phyloP scores from a whole-genome alignment of 192 early-diverging fungal genomes.

The Oehlia diaphana region DNA sequence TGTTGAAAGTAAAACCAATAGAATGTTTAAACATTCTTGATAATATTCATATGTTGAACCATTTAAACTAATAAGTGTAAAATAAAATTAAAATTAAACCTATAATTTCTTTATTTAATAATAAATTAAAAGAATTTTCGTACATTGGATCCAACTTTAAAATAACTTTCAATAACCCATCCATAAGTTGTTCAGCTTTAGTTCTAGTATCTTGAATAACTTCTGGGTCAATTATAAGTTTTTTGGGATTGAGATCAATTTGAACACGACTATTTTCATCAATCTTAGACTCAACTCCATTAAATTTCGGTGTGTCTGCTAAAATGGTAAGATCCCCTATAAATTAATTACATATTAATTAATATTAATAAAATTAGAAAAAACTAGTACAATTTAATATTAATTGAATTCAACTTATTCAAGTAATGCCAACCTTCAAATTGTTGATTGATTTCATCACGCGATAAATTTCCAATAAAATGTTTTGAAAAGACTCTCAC shows the following conservation, averaged over 20 bases:
- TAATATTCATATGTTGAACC: conserved; percentile 67
- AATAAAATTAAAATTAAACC: background rate
- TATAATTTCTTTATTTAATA: background rate
- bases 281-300: conserved; percentile 31
- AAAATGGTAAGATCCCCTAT: background rate
- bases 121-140: background rate
- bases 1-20: conserved; percentile 63
- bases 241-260: conserved; percentile 42
- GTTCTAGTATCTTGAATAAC: conserved; percentile 45
- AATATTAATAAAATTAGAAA: background rate
- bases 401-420: background rate
- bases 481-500: conserved; percentile 67
- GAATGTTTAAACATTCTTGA: conserved; percentile 59
- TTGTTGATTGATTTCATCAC: conserved; percentile 51
- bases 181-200: conserved; percentile 59
- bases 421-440: conserved; percentile 59
- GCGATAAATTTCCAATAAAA: conserved; percentile 59
- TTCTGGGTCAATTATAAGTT: conserved; percentile 43
- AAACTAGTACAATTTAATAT: background rate
- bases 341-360: background rate
- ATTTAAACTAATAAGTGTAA: conserved; percentile 37
- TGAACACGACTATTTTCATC: conserved; percentile 36
- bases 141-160: conserved; percentile 60
- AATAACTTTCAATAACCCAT: conserved; percentile 52
- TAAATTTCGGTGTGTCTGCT: background rate